Evolutionary conservation across 176 grass and related monocot species (phyloP).

Genomic region (Paspalum vaginatum): DNA sequence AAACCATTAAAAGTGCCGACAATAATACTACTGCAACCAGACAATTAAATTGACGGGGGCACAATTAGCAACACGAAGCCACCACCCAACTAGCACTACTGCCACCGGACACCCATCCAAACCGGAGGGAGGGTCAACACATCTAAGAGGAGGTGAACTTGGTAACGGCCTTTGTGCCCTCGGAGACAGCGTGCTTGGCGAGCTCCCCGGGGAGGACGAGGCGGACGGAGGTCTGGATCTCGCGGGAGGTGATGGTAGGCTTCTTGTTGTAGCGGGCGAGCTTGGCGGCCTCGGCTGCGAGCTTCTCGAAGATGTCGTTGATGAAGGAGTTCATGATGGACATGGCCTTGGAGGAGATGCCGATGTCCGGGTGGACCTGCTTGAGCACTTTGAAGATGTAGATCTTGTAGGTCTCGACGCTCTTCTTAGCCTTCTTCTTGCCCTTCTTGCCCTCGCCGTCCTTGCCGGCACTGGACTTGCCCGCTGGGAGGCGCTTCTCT

Average conservation of each 20-base stretch:
- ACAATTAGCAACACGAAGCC: no score
- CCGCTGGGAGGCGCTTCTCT: no score
- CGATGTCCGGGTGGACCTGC: constrained; percentile 43
- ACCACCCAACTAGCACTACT: no score
- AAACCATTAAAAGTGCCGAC: no score
- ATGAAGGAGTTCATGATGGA: constrained; percentile 71
- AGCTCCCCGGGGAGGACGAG: constrained; percentile 48
- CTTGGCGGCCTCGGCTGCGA: constrained; percentile 38
- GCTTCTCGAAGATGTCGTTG: constrained; percentile 75
- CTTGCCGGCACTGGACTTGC: no score
- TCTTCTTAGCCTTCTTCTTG: constrained; percentile 47
- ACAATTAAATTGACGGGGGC: no score
- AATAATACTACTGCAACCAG: no score
- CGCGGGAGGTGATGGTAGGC: constrained; percentile 52
- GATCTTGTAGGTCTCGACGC: constrained; percentile 37
- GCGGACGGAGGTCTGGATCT: constrained; percentile 48
- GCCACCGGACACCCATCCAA: no score
- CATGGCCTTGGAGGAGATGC: constrained; percentile 55
- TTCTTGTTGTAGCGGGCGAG: constrained; percentile 59
- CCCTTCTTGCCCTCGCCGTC: constrained; percentile 16
- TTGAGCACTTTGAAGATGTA: constrained; percentile 47
- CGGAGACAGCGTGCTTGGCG: constrained; percentile 46
- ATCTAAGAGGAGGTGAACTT: constrained; percentile 42
- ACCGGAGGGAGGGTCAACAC: no score
- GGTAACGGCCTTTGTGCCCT: constrained; percentile 43